phyloP scores from a whole-genome alignment of 106 monocot species.

The Dactylorhiza incarnata region DNA sequence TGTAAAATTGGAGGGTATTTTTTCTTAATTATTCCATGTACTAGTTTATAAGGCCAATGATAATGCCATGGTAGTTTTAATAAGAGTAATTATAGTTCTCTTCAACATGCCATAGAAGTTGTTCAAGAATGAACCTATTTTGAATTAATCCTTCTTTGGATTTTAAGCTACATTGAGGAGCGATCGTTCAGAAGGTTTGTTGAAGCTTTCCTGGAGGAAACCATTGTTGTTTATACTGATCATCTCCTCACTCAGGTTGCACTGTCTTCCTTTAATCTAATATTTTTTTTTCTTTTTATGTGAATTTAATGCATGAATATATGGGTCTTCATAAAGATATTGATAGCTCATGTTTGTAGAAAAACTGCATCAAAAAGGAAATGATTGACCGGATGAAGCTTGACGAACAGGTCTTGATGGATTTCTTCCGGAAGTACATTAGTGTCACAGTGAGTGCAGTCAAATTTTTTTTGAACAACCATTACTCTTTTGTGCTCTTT shows the following conservation, averaged over 20 bases:
- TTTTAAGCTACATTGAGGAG: conserved; percentile 88
- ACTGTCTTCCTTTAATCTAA: neutral
- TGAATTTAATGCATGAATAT: neutral
- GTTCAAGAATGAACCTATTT: neutral
- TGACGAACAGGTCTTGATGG: conserved; percentile 91
- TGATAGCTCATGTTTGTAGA: conserved; percentile 34
- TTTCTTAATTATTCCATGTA: too few relatives aligned
- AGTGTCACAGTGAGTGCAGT: conserved; percentile 82
- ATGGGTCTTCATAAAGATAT: conserved; percentile 3
- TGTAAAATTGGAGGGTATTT: too few relatives aligned
- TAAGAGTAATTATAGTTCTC: neutral
- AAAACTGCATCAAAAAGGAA: conserved; percentile 77
- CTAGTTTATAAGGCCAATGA: neutral
- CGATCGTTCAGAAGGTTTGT: conserved; percentile 94
- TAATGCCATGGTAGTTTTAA: neutral
- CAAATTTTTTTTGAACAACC: neutral
- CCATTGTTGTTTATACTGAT: conserved; percentile 81
- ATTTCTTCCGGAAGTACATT: conserved; percentile 83
- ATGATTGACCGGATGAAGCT: conserved; percentile 91
- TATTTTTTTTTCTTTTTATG: neutral
- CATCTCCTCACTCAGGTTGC: conserved; percentile 87
- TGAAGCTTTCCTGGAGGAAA: conserved; percentile 92
- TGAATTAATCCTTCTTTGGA: neutral
- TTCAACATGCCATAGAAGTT: neutral
- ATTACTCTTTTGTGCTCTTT: neutral